These are phyloP conservation scores for Debaryomycetaceae sp. DNA, from an alignment of 1,139 yeast species.

Conservation along the genomic window DNA sequence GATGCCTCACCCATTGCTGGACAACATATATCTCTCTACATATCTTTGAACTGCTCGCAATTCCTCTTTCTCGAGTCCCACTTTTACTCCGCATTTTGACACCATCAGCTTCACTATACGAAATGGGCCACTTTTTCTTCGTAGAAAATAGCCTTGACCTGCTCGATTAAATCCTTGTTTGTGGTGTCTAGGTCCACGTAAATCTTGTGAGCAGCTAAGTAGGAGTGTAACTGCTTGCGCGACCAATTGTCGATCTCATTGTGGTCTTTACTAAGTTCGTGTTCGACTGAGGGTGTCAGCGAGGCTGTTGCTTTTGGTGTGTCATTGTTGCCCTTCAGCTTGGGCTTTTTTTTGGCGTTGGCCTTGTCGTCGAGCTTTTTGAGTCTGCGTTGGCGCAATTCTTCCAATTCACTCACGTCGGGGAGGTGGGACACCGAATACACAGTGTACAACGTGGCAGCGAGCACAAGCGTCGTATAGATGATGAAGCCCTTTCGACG, in stretches of 20 bases:
- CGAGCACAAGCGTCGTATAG: constrained; percentile 29
- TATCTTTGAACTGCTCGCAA: too few relatives aligned
- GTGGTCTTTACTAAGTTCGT: constrained; percentile 3
- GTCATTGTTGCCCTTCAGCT: constrained; percentile 2
- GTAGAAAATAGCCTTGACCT: constrained; percentile 5
- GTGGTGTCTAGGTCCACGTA: constrained; percentile 5
- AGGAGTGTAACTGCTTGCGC: constrained; percentile 6
- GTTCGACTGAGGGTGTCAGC: neutral
- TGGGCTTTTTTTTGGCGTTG: constrained; percentile 2
- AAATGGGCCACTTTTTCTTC: constrained; percentile 5
- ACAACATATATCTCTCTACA: too few relatives aligned
- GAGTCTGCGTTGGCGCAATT: constrained; percentile 2
- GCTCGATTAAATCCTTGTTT: constrained; percentile 4
- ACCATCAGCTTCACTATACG: constrained; percentile 2
- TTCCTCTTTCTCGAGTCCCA: constrained; percentile 1
- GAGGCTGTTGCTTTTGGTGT: neutral
- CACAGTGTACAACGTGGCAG: constrained; percentile 31
- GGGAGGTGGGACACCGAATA: constrained; percentile 31
- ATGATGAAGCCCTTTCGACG: constrained; percentile 32
- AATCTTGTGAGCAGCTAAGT: constrained; percentile 3
- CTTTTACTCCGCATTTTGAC: constrained; percentile 1
- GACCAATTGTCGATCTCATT: constrained; percentile 7
- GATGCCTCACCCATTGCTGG: too few relatives aligned
- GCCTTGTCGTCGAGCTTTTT: constrained; percentile 2
- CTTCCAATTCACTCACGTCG: constrained; percentile 10